These are phyloP conservation scores for Monascus ruber DNA, from an alignment of 2,329 filamentous ascomycete species.

Conservation along the genomic window DNA sequence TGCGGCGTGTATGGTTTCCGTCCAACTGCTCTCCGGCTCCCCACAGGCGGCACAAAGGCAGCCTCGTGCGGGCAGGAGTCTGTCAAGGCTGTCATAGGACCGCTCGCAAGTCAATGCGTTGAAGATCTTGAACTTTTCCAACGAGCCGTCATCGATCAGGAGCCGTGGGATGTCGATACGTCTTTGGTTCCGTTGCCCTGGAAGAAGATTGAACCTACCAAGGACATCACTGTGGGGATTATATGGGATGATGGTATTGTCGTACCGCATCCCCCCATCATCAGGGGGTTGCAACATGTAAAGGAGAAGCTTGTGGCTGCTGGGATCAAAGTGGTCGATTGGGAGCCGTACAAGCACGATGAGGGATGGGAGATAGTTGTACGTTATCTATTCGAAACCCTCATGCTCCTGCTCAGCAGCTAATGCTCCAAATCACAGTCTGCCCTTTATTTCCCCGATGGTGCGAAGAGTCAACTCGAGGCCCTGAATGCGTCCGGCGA, in stretches of 20 bases:
- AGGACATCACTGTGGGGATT: conserved; percentile 39
- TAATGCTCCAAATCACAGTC: conserved; percentile 21
- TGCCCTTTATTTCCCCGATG: conserved; percentile 39
- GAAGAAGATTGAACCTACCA: conserved; percentile 15
- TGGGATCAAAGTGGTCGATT: conserved; percentile 32
- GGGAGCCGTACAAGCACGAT: conserved; percentile 23
- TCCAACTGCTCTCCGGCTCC: conserved; percentile 26
- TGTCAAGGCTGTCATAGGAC: conserved; percentile 24
- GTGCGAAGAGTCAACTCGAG: conserved; percentile 20
- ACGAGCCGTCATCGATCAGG: conserved; percentile 24
- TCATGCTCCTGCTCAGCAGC: conserved; percentile 8
- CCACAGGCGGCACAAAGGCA: conserved; percentile 17
- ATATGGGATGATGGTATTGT: conserved; percentile 50
- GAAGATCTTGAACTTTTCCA: conserved; percentile 29
- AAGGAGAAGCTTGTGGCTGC: conserved; percentile 27
- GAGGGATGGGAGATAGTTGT: conserved; percentile 26
- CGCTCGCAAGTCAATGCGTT: conserved; percentile 15
- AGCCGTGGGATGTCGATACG: conserved; percentile 34
- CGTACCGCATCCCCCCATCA: conserved; percentile 52
- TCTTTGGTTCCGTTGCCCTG: conserved; percentile 32
- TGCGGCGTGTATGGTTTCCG: conserved; percentile 35
- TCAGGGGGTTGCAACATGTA: conserved; percentile 24
- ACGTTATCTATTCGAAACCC: conserved; percentile 1
- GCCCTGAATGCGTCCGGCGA: conserved; percentile 31
- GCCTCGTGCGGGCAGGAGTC: conserved; percentile 25